Percentiles rank a stretch among this genome's conserved stretches.
Conservation (phyloP, 2,329 filamentous ascomycete species). For the Trichoderma lentiforme region DNA sequence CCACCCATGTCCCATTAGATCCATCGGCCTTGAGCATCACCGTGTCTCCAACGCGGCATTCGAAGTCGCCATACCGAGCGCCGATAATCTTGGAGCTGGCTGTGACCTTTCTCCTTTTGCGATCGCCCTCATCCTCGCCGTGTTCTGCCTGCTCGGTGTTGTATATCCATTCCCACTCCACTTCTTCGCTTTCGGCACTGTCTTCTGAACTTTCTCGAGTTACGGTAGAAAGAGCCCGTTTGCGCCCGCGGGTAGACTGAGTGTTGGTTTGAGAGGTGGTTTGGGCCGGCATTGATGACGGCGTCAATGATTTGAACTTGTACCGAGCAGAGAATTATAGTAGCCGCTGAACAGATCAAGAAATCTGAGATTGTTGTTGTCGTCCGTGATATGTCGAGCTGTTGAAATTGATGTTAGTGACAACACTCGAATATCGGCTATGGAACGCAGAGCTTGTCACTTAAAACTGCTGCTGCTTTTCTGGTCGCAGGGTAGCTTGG, state of each 20-base stretch:
- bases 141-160: slow-evolving; percentile 32
- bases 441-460: not conserved
- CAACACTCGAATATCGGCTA: not conserved
- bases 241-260: slow-evolving; percentile 23
- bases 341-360: not conserved
- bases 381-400: not conserved
- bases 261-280: slow-evolving; percentile 20
- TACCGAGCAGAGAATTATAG: not conserved
- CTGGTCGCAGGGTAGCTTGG: not conserved
- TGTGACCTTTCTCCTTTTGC: slow-evolving; percentile 35
- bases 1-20: slow-evolving; percentile 85
- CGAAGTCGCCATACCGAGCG: slow-evolving; percentile 76
- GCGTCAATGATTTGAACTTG: slow-evolving; percentile 8
- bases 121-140: slow-evolving; percentile 30
- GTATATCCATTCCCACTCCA: slow-evolving; percentile 80
- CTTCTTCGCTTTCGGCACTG: slow-evolving; percentile 71
- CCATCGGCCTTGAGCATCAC: slow-evolving; percentile 87
- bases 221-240: slow-evolving; percentile 27
- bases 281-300: slow-evolving; percentile 27
- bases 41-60: slow-evolving; percentile 76
- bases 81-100: slow-evolving; percentile 62
- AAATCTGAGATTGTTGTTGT: not conserved
- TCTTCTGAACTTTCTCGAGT: slow-evolving; percentile 76
- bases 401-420: not conserved
- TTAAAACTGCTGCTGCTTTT: not conserved